These are phyloP conservation scores for Rhizopogon salebrosus DNA, from an alignment of 768 basidiomycete genomes.

Conservation along the genomic window DNA sequence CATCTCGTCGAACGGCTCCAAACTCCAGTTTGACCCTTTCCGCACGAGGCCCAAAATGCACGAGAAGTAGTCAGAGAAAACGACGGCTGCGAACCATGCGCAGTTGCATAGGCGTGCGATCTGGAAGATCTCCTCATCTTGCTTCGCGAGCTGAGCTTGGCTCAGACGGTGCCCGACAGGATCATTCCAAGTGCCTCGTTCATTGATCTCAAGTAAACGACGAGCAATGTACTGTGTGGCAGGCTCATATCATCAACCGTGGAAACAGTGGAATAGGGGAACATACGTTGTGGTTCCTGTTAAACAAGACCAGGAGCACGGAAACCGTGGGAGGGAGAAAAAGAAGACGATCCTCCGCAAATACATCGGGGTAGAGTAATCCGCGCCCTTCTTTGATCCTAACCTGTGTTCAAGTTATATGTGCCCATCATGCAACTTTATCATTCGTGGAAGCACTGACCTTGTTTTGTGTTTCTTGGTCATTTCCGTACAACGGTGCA, in stretches of 20 bases:
- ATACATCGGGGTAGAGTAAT: constrained; percentile 60
- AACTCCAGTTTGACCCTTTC: constrained; percentile 70
- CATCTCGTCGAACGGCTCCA: constrained; percentile 74
- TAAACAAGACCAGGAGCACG: constrained; percentile 71
- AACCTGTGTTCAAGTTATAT: constrained; percentile 24
- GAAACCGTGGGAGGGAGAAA: constrained; percentile 76
- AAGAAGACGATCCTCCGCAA: constrained; percentile 74
- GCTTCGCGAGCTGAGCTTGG: constrained; percentile 35
- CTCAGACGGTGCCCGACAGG: constrained; percentile 39
- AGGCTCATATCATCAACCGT: neutral
- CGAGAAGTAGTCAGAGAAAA: constrained; percentile 84
- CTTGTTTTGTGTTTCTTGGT: constrained; percentile 52
- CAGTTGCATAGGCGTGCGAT: constrained; percentile 74
- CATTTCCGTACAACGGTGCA: constrained; percentile 76
- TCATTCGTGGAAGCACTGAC: constrained; percentile 28
- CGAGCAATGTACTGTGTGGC: constrained; percentile 64
- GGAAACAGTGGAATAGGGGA: neutral
- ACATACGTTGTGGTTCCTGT: constrained; percentile 79
- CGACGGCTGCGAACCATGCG: constrained; percentile 70
- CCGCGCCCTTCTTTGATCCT: constrained; percentile 61
- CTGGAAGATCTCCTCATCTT: constrained; percentile 83
- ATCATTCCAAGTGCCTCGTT: constrained; percentile 57
- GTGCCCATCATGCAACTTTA: neutral
- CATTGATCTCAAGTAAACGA: constrained; percentile 77
- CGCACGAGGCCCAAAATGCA: constrained; percentile 73